Evolutionary conservation across 257 asterid species (phyloP).

Genomic region (Fraxinus excelsior): DNA sequence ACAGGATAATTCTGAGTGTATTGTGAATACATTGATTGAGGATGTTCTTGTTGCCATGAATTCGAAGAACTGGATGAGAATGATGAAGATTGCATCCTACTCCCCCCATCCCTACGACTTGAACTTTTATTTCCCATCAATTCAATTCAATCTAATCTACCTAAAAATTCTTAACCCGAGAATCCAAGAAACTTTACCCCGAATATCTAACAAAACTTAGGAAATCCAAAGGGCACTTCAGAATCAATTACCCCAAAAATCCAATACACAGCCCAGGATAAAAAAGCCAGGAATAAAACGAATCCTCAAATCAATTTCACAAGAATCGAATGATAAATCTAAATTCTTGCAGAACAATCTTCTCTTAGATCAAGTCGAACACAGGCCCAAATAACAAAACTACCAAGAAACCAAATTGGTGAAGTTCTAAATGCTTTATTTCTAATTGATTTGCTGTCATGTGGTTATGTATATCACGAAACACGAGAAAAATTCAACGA

Average conservation of each 20-base stretch:
- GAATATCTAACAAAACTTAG: background rate
- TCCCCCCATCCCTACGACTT: constrained; percentile 43
- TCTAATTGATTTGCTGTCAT: background rate
- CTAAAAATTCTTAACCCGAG: constrained; percentile 12
- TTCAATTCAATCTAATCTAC: constrained; percentile 38
- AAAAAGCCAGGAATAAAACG: constrained; percentile 15
- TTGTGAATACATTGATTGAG: constrained; percentile 49
- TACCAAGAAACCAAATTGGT: background rate
- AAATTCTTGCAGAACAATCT: background rate
- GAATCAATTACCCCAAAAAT: constrained; percentile 15
- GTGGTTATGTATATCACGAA: background rate
- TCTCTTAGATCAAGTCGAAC: background rate
- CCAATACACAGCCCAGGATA: background rate
- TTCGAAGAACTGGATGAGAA: constrained; percentile 42
- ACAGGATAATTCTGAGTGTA: constrained; percentile 50
- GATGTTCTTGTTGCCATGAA: constrained; percentile 48
- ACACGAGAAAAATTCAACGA: constrained; percentile 30
- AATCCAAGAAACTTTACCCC: constrained; percentile 23
- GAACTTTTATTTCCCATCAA: constrained; percentile 88
- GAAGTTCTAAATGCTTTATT: background rate
- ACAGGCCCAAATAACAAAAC: background rate
- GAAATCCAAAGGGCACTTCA: background rate
- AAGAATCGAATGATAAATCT: constrained; percentile 10
- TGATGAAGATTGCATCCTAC: constrained; percentile 56
- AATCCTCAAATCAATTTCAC: constrained; percentile 13